These are phyloP conservation scores for Prosopis cineraria DNA, from an alignment of 306 rosid species.

Conservation along the genomic window DNA sequence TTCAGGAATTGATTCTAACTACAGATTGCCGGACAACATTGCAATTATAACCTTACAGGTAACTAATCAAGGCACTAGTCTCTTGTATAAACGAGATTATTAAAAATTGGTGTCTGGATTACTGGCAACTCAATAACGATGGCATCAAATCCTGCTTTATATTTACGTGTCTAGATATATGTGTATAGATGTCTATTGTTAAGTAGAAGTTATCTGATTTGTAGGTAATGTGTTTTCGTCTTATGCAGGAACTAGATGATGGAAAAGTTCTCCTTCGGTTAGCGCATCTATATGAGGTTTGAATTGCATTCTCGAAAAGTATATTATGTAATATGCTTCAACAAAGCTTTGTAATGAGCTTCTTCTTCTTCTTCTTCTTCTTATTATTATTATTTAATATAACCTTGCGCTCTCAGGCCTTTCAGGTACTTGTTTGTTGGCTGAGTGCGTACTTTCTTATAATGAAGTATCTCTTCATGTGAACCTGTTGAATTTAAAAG, in stretches of 20 bases:
- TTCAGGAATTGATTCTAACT: slow-evolving; percentile 61
- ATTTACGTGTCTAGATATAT: neutral
- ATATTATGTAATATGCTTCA: slow-evolving; percentile 1
- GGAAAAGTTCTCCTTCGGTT: slow-evolving; percentile 73
- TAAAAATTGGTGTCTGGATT: slow-evolving; percentile 1
- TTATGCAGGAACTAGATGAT: slow-evolving; percentile 63
- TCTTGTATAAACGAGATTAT: neutral
- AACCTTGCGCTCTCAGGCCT: neutral
- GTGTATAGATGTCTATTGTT: neutral
- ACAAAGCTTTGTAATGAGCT: slow-evolving; percentile 1
- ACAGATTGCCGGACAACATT: slow-evolving; percentile 66
- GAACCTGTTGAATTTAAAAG: slow-evolving; percentile 14
- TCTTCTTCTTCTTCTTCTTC: too few species aligned
- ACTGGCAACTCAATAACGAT: slow-evolving; percentile 7
- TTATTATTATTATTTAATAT: neutral
- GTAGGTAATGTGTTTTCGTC: slow-evolving; percentile 14
- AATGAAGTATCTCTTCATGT: neutral
- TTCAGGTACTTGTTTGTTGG: neutral
- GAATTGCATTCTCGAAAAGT: slow-evolving; percentile 18
- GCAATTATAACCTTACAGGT: slow-evolving; percentile 78
- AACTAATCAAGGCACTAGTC: slow-evolving; percentile 15
- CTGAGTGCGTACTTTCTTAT: neutral
- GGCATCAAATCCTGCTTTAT: neutral
- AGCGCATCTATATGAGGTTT: slow-evolving; percentile 83
- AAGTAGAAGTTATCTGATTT: slow-evolving; percentile 4